Evolutionary conservation across 768 basidiomycete genomes (phyloP).

Genomic region (Zangia roseola): DNA sequence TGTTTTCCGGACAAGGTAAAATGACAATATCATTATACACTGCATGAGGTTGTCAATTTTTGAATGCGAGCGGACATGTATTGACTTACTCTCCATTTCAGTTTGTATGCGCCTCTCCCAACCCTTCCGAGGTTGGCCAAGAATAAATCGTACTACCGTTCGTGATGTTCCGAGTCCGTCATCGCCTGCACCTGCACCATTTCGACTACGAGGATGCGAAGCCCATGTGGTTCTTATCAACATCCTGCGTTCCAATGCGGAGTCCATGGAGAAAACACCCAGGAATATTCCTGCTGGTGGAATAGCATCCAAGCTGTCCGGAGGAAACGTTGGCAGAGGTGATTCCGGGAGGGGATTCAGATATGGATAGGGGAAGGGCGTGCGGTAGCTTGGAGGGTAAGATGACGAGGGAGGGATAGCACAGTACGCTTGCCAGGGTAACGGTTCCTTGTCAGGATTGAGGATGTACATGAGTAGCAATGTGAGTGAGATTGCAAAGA

Average conservation of each 20-base stretch:
- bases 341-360: slow-evolving; percentile 31
- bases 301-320: slow-evolving; percentile 65
- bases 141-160: slow-evolving; percentile 83
- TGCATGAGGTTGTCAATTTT: slow-evolving; percentile 28
- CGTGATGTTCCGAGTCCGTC: slow-evolving; percentile 74
- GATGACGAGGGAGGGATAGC: slow-evolving; percentile 56
- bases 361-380: slow-evolving; percentile 40
- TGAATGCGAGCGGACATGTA: background rate
- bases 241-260: slow-evolving; percentile 80
- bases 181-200: slow-evolving; percentile 70
- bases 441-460: slow-evolving; percentile 92
- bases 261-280: slow-evolving; percentile 89
- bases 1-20: slow-evolving; percentile 85
- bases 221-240: slow-evolving; percentile 88
- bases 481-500: slow-evolving; percentile 81
- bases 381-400: slow-evolving; percentile 42
- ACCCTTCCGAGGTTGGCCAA: slow-evolving; percentile 79
- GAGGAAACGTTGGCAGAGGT: slow-evolving; percentile 58
- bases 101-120: slow-evolving; percentile 78
- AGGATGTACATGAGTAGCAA: slow-evolving; percentile 87
- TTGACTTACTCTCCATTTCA: slow-evolving; percentile 84
- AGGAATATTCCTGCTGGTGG: slow-evolving; percentile 85
- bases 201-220: slow-evolving; percentile 73
- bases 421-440: slow-evolving; percentile 95
- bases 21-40: slow-evolving; percentile 86